phyloP scores from a whole-genome alignment of 129 eudicot species.

The Flaveria ramosissima region DNA sequence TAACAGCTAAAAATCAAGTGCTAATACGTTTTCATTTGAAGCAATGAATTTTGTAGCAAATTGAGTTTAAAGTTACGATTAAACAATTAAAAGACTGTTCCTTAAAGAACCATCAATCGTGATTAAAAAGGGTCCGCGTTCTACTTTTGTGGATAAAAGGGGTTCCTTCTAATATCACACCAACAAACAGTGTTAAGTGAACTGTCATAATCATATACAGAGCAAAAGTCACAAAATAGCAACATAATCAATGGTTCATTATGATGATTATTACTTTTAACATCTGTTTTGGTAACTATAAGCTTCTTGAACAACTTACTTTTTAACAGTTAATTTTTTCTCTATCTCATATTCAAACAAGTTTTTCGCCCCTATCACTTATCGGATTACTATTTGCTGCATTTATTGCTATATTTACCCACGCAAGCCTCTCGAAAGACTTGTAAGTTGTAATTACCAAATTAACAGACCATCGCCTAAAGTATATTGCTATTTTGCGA shows the following conservation, averaged over 20 bases:
- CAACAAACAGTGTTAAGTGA: neutral
- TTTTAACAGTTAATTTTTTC: too few species aligned
- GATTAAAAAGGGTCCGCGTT: neutral
- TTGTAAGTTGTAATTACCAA: neutral
- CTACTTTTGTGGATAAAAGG: neutral
- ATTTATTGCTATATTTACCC: neutral
- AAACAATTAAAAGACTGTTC: slow-evolving; percentile 2
- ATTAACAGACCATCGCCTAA: neutral
- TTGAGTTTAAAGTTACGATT: neutral
- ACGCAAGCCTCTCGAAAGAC: too few species aligned
- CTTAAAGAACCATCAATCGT: slow-evolving; percentile 2
- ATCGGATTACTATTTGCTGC: neutral
- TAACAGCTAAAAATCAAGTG: neutral
- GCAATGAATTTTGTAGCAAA: neutral
- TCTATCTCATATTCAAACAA: too few species aligned
- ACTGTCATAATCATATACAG: neutral
- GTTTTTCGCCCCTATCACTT: neutral
- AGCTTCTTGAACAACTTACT: slow-evolving; percentile 1
- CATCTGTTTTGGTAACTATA: neutral
- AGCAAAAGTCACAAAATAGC: neutral
- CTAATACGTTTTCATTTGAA: neutral
- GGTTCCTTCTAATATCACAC: slow-evolving; percentile 9
- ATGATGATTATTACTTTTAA: neutral
- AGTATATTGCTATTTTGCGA: neutral
- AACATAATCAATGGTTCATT: neutral